A percentile compares a stretch with the other conserved stretches of the same genome.
Evolutionary conservation across 768 basidiomycete genomes (phyloP).

Genomic region (Naganishia vaughanmartiniae): DNA sequence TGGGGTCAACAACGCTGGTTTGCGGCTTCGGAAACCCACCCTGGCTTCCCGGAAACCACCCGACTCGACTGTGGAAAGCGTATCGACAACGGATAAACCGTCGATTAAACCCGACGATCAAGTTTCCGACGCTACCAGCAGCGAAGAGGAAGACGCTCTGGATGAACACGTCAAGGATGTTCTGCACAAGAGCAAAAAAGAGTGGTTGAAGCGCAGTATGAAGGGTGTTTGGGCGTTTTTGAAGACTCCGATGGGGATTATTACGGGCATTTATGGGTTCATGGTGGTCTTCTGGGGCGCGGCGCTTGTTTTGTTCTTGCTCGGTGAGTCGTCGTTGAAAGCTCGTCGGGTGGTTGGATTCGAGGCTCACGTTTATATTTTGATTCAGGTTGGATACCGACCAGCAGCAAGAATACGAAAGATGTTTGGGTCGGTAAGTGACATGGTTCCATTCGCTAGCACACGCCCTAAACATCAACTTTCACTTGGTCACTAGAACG

Average conservation of each 20-base stretch:
- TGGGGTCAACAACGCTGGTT: neutral
- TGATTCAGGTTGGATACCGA: conserved; percentile 58
- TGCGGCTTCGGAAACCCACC: neutral
- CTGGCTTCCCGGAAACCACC: conserved; percentile 1
- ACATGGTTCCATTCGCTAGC: neutral
- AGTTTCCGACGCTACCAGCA: conserved; percentile 27
- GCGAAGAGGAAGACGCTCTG: conserved; percentile 53
- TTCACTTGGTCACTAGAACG: conserved; percentile 55
- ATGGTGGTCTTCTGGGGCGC: conserved; percentile 82
- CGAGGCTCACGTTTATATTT: neutral
- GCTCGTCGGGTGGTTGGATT: neutral
- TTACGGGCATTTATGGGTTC: conserved; percentile 74
- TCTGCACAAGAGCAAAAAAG: conserved; percentile 61
- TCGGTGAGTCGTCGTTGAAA: conserved; percentile 55
- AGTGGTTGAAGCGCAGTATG: conserved; percentile 52
- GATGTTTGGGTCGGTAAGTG: conserved; percentile 67
- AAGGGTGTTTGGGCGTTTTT: conserved; percentile 77
- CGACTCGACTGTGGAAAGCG: neutral
- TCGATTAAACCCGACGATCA: conserved; percentile 9
- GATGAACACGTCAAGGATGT: conserved; percentile 78
- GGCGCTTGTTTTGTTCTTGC: conserved; percentile 69
- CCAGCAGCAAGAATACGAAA: conserved; percentile 67
- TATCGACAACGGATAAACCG: conserved; percentile 10
- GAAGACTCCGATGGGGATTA: conserved; percentile 75
- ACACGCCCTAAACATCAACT: neutral